Conservation (phyloP, 352 stramenopile species). For the Globisporangium sylvaticum region DNA sequence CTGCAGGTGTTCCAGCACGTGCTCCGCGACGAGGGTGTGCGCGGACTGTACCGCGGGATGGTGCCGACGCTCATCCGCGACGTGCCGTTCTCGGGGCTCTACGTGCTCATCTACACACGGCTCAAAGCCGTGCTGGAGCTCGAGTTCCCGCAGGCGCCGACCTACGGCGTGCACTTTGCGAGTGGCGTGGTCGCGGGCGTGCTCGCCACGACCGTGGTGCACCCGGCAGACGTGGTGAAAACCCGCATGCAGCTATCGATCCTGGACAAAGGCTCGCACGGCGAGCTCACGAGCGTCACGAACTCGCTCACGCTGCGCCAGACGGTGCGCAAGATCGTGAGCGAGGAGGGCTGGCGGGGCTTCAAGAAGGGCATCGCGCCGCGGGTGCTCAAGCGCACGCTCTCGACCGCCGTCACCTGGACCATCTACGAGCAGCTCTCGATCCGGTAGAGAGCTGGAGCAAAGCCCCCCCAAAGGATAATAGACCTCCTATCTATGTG, state of each 20-base stretch:
- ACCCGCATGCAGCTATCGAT: slow-evolving; percentile 87
- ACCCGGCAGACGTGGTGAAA: slow-evolving; percentile 85
- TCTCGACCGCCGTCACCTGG: slow-evolving; percentile 98
- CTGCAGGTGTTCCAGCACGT: slow-evolving; percentile 64
- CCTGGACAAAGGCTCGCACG: slow-evolving; percentile 29
- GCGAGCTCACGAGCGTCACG: slow-evolving; percentile 27
- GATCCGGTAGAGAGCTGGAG: slow-evolving; percentile 29
- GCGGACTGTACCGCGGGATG: slow-evolving; percentile 83
- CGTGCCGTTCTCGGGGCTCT: slow-evolving; percentile 86
- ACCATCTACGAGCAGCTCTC: slow-evolving; percentile 97
- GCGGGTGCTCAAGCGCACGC: slow-evolving; percentile 94
- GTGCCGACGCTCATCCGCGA: slow-evolving; percentile 82
- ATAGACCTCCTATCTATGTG: slow-evolving; percentile 15
- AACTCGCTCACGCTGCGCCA: slow-evolving; percentile 66
- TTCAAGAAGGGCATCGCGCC: slow-evolving; percentile 94
- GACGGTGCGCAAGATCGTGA: slow-evolving; percentile 82
- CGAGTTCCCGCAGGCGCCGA: slow-evolving; percentile 39
- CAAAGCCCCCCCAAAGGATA: slow-evolving; percentile 2
- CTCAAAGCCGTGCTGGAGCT: slow-evolving; percentile 45
- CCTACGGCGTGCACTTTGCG: slow-evolving; percentile 71
- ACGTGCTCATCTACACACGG: slow-evolving; percentile 83
- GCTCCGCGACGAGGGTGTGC: slow-evolving; percentile 57
- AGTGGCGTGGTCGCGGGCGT: slow-evolving; percentile 75
- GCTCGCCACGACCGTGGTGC: slow-evolving; percentile 76
- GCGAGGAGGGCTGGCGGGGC: slow-evolving; percentile 88